Conservation (phyloP, 2,329 filamentous ascomycete genomes). For the Scopulariopsis brevicaulis region DNA sequence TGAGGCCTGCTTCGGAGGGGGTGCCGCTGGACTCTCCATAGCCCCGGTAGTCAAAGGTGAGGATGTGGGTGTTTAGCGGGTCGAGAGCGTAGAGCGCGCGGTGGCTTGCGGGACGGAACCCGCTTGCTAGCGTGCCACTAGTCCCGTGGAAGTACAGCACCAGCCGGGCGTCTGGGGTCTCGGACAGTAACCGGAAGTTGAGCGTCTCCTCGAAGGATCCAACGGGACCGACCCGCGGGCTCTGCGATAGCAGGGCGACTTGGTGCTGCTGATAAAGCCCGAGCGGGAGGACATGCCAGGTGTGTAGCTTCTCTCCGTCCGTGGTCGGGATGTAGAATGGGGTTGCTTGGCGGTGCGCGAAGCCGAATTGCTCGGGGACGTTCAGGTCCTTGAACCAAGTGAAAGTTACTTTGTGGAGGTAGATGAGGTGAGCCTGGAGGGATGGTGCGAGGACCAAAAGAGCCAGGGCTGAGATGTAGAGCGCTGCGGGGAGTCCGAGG, state of each 20-base stretch:
- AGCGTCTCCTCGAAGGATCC: conserved; percentile 21
- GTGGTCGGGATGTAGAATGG: conserved; percentile 55
- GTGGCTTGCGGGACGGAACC: conserved; percentile 42
- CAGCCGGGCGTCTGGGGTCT: conserved; percentile 29
- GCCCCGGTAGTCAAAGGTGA: conserved; percentile 51
- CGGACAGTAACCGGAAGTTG: conserved; percentile 29
- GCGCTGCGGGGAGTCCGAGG: background rate
- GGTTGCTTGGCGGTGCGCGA: conserved; percentile 57
- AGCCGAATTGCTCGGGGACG: conserved; percentile 56
- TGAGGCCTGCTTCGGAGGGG: conserved; percentile 42
- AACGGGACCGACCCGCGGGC: conserved; percentile 19
- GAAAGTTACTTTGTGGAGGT: conserved; percentile 36
- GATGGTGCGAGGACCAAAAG: conserved; percentile 9
- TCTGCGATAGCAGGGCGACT: conserved; percentile 7
- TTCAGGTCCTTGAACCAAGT: conserved; percentile 42
- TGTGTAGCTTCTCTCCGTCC: conserved; percentile 55
- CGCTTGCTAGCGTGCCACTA: conserved; percentile 42
- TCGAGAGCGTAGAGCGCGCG: conserved; percentile 38
- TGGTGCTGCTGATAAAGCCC: conserved; percentile 50
- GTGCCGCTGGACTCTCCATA: conserved; percentile 41
- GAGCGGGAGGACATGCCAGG: conserved; percentile 62
- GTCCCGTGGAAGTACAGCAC: conserved; percentile 44
- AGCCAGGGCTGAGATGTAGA: background rate
- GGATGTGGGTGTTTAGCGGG: conserved; percentile 40
- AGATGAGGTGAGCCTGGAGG: conserved; percentile 21